Base-by-base conservation (phyloP, 768 basidiomycete species). In the Russula virescens region DNA sequence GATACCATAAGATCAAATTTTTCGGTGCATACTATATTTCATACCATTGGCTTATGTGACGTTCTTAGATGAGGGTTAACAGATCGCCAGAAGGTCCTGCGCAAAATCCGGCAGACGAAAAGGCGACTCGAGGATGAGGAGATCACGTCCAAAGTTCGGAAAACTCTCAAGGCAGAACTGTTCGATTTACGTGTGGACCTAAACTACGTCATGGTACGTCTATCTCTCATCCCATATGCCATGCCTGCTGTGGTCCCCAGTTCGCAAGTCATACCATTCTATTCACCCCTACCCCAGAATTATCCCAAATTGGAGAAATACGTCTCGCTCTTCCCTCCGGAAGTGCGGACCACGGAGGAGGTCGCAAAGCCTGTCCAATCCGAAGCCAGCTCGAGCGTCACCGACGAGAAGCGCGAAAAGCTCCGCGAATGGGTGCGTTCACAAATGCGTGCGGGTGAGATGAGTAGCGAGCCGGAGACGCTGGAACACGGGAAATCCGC, bases 1-100 rank as follows among this genome's bases (percentile, higher is more conserved):
- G 83, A 64, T 98, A 98, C 73, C 94, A 94, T 68, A 92, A 86
- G 77, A 77, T 94, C 69, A 95, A 93, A 73, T 98, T 98, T 76
- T 97, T 98, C 65, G 94, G 94, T 94, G 65, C 66, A 79, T 72
- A 7, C 28, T 8, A 23, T 34, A 16, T 11, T 47, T 43, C 35
- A 25, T 53, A 23, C 11, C 26, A 11, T 13, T 11, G 13, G 38
- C 13, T 5, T 19, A n/a, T n/a, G n/a, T 25, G 3, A 25, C 35
- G 4, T 42, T 8, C 51, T 47, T 53, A 34, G 10, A 13, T 19
- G 21, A 31, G 18, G 9, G 31, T 31, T 8, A 46, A 21, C 68
- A 96, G 94, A 98, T 73, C 85, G 93, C 49, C 86, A 92, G 75
- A 98, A 96, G 69, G 83, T 95, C 14, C 71, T 83, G 3, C 84